Evolutionary conservation across 2,329 filamentous ascomycete species (phyloP), one percentile per base, ranked within the genome.

Genomic region (Chaetomium globosum): DNA sequence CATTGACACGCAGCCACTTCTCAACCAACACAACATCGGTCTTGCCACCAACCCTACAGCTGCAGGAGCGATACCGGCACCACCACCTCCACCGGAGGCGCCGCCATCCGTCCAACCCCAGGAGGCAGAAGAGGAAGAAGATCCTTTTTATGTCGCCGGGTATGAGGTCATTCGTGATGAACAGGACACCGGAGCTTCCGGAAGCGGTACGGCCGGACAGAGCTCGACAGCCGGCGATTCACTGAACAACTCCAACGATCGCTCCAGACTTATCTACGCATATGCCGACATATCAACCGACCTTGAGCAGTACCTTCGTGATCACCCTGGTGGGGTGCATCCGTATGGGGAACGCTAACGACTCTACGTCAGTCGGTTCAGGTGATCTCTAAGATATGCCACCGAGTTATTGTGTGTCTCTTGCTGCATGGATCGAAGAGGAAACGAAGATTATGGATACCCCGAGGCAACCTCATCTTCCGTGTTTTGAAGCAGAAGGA

Each of bases 1-100:
- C 19, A 69, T 74, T 23, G 73, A 74, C 62, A 66, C 67, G 12
- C 70, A 71, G 52, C 70, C 68, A 33, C 31, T 69, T n/a, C 65
- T 70, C 6, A 56, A 65, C 58, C 60, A 64, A 2, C 28, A n/a
- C 49, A 61, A 33, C 26, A 36, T 26, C 21, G 43, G 23, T 6
- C 46, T 53, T 28, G 33, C 7, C 23, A 13, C n/a, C 30, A 10
- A 52, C 21, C 51, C 16, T 19, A 13, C 30, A 12, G 23, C 57
- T n/a, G 3, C 31, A 26, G 46, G 36, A 8, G 26, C 57, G 12
- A 36, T 49, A 12, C 48, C 31, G 6, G 46, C 28, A 4, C 56
- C 30, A 1, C n/a, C 61, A 19, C 26, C 46, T 30, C 51, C 23
- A 43, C 54, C 43, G 46, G 16, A 33, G 23, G 23, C n/a, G 16